phyloP scores from a whole-genome alignment of 257 asterid species.

The Anisodus tanguticus region DNA sequence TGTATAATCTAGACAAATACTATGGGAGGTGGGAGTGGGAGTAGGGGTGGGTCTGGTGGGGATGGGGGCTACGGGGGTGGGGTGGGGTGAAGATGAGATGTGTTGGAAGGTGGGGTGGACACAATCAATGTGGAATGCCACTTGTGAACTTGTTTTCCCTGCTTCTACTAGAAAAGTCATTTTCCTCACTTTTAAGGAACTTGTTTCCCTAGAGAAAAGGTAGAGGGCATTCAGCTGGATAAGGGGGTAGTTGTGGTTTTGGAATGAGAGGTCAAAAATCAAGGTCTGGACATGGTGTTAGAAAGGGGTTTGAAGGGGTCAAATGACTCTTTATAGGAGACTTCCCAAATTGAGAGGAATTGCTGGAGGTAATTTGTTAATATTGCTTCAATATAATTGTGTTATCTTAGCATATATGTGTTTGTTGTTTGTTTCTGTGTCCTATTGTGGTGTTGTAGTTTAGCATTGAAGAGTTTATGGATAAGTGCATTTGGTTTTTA shows the following conservation, averaged over 20 bases:
- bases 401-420: no score
- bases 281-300: slow-evolving; percentile 95
- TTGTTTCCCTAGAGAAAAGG: slow-evolving; percentile 38
- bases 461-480: neutral
- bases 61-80: no score
- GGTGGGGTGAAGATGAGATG: no score
- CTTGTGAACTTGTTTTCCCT: no score
- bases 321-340: slow-evolving; percentile 88
- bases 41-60: no score
- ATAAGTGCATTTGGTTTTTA: neutral
- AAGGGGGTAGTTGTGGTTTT: slow-evolving; percentile 93
- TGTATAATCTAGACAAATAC: no score
- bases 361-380: slow-evolving; percentile 78
- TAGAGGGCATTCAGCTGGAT: slow-evolving; percentile 95
- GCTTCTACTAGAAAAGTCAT: no score
- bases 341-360: slow-evolving; percentile 86
- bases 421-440: neutral
- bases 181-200: no score
- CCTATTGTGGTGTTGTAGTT: neutral
- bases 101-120: no score
- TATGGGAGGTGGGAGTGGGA: no score
- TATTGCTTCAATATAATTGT: neutral
- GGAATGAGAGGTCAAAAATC: slow-evolving; percentile 91
- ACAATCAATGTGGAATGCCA: no score
- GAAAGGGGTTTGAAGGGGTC: slow-evolving; percentile 86